Base-by-base conservation (phyloP, 129 eudicot species). In the sunflower (Helianthus annuus) region DNA sequence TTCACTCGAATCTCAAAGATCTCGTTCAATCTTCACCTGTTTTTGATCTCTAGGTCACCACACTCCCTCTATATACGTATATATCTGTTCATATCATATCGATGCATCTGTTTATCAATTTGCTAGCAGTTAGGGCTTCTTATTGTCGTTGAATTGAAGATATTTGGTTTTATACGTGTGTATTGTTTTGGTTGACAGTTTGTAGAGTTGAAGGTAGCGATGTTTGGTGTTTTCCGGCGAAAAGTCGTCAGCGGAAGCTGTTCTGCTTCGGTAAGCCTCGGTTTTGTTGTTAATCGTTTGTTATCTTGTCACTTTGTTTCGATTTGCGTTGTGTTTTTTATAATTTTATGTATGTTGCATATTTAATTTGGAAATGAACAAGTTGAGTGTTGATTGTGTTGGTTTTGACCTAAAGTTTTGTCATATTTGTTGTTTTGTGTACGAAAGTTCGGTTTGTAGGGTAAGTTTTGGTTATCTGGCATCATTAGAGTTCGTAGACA, bases 181-280 rank as follows among this genome's bases (percentile, higher is more conserved):
- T 62, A 15, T 59, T 8, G 15, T 45, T 66, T n/a, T 40, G 40
- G 61, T 51, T 72, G n/a, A 53, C 57, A 76, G 75, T 36, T 1
- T 57, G 32, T 38, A 59, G n/a, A 59, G 59, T 53, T 69, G 74
- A 80, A 72, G 67, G 70, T 68, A 69, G 77, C 79, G 79, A 87
- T 87, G 93, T 82, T 82, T 54, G 83, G 87, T 58, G 84, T 80
- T 84, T 24, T 81, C 68, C 72, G 90, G 79, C 84, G 90, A 72
- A 83, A 76, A 83, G 66, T 84, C 80, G 80, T 85, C 69, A 59
- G 73, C 48, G 79, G 86, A 58, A 77, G 83, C 82, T 77, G 84
- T 29, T 82, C 84, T 64, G 76, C 90, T 60, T 65, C 78, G 82
- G 95, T 88, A 78, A 44, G 59, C 61, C 42, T 46, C 34, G 4